Base-by-base conservation (phyloP, 2,329 filamentous ascomycete genomes). In the Phialophora expanda region DNA sequence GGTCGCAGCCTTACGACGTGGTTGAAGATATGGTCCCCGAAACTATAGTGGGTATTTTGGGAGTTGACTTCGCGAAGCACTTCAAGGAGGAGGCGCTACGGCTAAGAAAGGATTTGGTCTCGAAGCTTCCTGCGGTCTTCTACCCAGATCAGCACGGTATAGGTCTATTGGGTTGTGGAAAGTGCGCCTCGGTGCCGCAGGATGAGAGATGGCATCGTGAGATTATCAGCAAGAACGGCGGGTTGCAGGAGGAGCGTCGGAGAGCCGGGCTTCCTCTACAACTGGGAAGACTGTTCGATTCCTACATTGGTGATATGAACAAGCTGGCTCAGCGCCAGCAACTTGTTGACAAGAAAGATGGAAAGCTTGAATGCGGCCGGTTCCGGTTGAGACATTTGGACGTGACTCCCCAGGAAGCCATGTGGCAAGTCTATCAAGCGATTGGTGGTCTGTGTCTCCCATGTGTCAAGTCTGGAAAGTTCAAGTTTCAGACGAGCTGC, bases 391-490 rank as follows among this genome's bases (percentile, higher is more conserved):
- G 56, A 17, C 20, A 50, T 20, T n/a, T 24, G 11, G 56, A 59
- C 5, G 9, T 59, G 22, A 2, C 26, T 9, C 26, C 30, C 6
- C 2, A 17, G 6, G 56, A 59, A 28, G 17, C 44, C 5, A 34
- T 50, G 11, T 59, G 38, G 14, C 34, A 50, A 1, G 24, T 48
- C 22, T 59, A 59, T 46, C 5, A 11, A 22, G 41, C 24, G 11
- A 59, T 59, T n/a, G 56, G 56, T 8, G 56, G 56, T 2, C 26
- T 59, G 22, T 59, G 56, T 48, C 30, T 59, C 38, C 34, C 22
- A 17, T 59, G 56, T 41, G 17, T 59, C 56, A 48, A 48, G 24
- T 28, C 24, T 46, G 56, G 38, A 4, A 17, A 59, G 24, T 48
- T 46, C 41, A 32, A 20, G 26, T 59, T 28, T 22, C 22, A 46